Conservation (phyloP, 2,329 filamentous ascomycete genomes). For the Fusarium sp. region DNA sequence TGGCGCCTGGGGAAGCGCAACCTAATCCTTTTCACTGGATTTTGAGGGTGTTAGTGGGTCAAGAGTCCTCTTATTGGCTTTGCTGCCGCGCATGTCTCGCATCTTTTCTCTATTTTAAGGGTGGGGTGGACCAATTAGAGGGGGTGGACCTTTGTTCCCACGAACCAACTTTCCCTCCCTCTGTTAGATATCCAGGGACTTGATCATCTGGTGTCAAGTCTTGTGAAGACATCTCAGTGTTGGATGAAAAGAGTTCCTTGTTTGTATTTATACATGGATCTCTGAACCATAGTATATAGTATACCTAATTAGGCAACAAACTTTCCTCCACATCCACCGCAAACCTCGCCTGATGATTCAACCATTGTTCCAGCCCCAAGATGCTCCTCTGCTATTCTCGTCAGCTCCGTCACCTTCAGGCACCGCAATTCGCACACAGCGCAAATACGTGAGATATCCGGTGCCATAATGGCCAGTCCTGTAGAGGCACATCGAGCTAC, state of each 20-base stretch:
- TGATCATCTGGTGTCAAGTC: neutral
- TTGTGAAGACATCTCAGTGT: neutral
- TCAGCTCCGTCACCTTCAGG: conserved; percentile 59
- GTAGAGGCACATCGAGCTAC: conserved; percentile 66
- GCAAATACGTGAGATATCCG: conserved; percentile 66
- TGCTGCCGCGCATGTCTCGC: conserved; percentile 22
- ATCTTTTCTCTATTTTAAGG: neutral
- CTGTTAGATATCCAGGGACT: neutral
- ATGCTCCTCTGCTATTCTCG: conserved; percentile 48
- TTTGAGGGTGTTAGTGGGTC: neutral
- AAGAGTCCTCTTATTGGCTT: conserved; percentile 3
- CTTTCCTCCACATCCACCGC: conserved; percentile 58
- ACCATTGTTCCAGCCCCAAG: conserved; percentile 46
- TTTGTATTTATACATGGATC: neutral
- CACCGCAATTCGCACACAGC: conserved; percentile 67
- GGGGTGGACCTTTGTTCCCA: neutral
- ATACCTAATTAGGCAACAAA: conserved; percentile 51
- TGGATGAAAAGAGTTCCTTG: neutral
- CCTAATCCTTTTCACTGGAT: neutral
- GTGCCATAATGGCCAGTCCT: conserved; percentile 65
- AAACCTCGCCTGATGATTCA: conserved; percentile 51
- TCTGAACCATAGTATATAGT: neutral
- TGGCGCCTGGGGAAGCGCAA: neutral
- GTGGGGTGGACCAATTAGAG: neutral
- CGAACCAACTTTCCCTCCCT: neutral